phyloP scores from a whole-genome alignment of 495 filamentous ascomycete species.

The Podospora didyma region DNA sequence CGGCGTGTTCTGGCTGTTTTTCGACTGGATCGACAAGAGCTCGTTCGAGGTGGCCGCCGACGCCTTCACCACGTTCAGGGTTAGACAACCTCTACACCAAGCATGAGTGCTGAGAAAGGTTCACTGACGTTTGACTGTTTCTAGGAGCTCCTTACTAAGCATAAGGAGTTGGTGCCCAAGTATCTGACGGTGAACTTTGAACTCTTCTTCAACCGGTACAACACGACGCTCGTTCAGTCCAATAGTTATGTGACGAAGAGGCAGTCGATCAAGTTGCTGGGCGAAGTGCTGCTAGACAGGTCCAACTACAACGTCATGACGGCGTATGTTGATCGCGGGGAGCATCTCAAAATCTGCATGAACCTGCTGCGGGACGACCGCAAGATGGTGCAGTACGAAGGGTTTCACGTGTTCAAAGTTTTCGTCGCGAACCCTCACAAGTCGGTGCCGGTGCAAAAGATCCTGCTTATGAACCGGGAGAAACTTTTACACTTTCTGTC shows the following conservation, averaged over 20 bases:
- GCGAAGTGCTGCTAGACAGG: conserved; percentile 89
- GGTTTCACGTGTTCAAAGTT: conserved; percentile 99
- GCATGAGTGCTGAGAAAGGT: neutral
- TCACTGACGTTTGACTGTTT: neutral
- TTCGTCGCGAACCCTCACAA: conserved; percentile 99
- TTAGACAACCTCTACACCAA: conserved; percentile 39
- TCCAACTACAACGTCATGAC: conserved; percentile 99
- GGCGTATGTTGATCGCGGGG: conserved; percentile 87
- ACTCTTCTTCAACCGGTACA: conserved; percentile 87
- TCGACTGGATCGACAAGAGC: conserved; percentile 91
- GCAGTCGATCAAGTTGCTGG: conserved; percentile 95
- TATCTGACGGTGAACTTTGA: conserved; percentile 87
- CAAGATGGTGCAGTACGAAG: conserved; percentile 99
- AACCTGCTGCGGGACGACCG: conserved; percentile 89
- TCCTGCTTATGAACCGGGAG: conserved; percentile 92
- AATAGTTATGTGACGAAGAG: conserved; percentile 97
- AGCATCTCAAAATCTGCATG: conserved; percentile 97
- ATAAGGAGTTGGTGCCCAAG: conserved; percentile 81
- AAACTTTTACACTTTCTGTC: conserved; percentile 83
- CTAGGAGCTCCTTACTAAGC: conserved; percentile 88
- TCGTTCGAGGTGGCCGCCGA: conserved; percentile 97
- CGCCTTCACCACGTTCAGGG: conserved; percentile 94
- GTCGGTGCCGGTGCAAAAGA: conserved; percentile 86
- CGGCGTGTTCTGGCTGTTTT: conserved; percentile 96
- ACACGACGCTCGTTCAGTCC: conserved; percentile 80